phyloP scores from a whole-genome alignment of 2,329 filamentous ascomycete species.

The Ophiognomonia clavigignenti-juglandacearum region DNA sequence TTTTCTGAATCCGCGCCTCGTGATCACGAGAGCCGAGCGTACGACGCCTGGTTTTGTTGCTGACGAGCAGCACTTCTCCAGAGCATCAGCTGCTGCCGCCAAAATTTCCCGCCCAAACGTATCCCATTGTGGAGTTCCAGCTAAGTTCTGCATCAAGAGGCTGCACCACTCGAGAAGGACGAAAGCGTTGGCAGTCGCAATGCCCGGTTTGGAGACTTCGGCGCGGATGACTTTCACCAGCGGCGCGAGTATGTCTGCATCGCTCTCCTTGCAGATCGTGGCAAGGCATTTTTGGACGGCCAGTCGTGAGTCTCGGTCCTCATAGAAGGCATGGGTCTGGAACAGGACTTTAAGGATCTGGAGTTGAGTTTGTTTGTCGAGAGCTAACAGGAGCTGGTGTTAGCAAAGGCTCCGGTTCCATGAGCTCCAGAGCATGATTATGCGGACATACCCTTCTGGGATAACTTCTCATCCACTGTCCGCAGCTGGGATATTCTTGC shows the following conservation, averaged over 20 bases:
- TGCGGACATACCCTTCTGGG: conserved; percentile 43
- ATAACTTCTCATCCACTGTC: conserved; percentile 51
- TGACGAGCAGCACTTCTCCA: conserved; percentile 74
- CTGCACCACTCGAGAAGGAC: conserved; percentile 89
- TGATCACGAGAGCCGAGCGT: conserved; percentile 70
- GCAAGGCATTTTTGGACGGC: conserved; percentile 78
- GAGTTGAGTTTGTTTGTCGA: conserved; percentile 44
- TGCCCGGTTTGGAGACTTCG: conserved; percentile 71
- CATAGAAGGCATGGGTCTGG: conserved; percentile 80
- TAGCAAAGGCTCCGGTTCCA: conserved; percentile 1
- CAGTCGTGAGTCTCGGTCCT: conserved; percentile 77
- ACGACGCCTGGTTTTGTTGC: conserved; percentile 59
- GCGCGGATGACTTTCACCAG: conserved; percentile 64
- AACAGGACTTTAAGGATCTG: conserved; percentile 70
- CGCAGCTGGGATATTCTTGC: conserved; percentile 50
- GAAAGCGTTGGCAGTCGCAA: conserved; percentile 78
- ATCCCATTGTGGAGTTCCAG: conserved; percentile 57
- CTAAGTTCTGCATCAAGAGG: conserved; percentile 68
- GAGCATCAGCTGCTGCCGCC: conserved; percentile 62
- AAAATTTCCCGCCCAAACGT: conserved; percentile 62
- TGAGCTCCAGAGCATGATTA: neutral
- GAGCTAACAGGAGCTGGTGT: conserved; percentile 30
- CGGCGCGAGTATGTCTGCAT: conserved; percentile 54
- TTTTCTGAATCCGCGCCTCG: conserved; percentile 73
- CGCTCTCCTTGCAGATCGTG: conserved; percentile 52